Percentiles rank a stretch among this genome's conserved stretches.
phyloP scores from a whole-genome alignment of 2,329 filamentous ascomycete species.

The Fusarium caatingaense region DNA sequence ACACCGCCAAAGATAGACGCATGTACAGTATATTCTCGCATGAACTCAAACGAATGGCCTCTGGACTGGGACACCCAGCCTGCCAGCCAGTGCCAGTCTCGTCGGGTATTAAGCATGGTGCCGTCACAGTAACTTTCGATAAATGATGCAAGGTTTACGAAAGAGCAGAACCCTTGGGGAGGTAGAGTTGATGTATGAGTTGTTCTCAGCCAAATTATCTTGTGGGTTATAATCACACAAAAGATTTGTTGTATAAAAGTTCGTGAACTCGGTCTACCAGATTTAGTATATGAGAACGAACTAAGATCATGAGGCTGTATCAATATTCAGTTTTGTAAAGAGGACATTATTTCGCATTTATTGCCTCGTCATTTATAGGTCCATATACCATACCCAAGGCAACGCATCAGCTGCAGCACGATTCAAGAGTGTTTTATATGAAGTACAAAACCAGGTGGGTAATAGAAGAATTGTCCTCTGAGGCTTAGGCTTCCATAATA shows the following conservation, averaged over 20 bases:
- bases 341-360: neutral
- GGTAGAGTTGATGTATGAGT: neutral
- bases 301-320: neutral
- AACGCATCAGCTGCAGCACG: neutral
- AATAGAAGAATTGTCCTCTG: too few relatives aligned
- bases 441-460: neutral
- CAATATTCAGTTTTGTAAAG: neutral
- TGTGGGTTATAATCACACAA: neutral
- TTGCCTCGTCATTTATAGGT: neutral
- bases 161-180: neutral
- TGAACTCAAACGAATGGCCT: slow-evolving; percentile 15
- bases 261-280: neutral
- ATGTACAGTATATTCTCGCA: slow-evolving; percentile 8
- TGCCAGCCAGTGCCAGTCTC: neutral
- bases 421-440: neutral
- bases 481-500: too few relatives aligned
- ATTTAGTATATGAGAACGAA: neutral
- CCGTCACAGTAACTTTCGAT: neutral
- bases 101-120: neutral
- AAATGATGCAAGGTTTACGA: neutral
- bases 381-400: neutral
- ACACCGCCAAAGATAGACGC: slow-evolving; percentile 39
- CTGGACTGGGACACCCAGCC: slow-evolving; percentile 1
- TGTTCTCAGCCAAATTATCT: neutral
- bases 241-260: neutral